Percentiles rank a stretch among this genome's conserved stretches.
These are phyloP conservation scores for Aspergillus quadricinctus DNA, from an alignment of 2,329 filamentous ascomycete genomes.

Conservation along the genomic window DNA sequence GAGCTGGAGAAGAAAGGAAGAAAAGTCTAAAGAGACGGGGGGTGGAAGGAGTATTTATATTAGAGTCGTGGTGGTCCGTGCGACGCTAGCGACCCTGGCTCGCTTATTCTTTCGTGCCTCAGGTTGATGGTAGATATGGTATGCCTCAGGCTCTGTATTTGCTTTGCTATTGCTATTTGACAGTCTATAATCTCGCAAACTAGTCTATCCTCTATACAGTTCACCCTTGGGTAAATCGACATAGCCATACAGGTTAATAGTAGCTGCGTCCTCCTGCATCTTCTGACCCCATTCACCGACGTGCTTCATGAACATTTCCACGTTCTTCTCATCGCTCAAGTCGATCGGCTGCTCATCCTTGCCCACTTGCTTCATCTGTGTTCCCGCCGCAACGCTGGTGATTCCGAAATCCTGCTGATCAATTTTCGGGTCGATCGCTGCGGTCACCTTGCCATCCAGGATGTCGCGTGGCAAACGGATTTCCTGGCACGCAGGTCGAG, in stretches of 20 bases:
- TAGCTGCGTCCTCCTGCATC: constrained; percentile 35
- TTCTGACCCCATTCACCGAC: constrained; percentile 42
- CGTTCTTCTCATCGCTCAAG: constrained; percentile 45
- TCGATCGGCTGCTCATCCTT: constrained; percentile 53
- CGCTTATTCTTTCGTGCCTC: not conserved
- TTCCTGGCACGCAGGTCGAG: constrained; percentile 51
- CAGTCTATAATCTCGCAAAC: not conserved
- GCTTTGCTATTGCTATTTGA: not conserved
- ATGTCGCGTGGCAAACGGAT: constrained; percentile 30
- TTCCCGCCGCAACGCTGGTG: constrained; percentile 45
- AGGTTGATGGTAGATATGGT: not conserved
- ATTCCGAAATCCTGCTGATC: constrained; percentile 52
- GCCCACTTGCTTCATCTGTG: constrained; percentile 51
- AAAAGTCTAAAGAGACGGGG: constrained; percentile 26
- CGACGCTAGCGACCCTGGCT: constrained; percentile 3
- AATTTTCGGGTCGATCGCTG: constrained; percentile 46
- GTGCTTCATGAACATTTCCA: constrained; percentile 43
- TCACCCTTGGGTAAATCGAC: constrained; percentile 30
- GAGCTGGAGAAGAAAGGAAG: constrained; percentile 45
- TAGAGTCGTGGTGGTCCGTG: constrained; percentile 4
- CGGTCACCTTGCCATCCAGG: constrained; percentile 36
- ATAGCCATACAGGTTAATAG: constrained; percentile 41
- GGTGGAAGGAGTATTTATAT: constrained; percentile 28
- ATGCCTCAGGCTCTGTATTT: not conserved
- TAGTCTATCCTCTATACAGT: not conserved